Evolutionary conservation across 2,329 filamentous ascomycete genomes (phyloP).

Genomic region (Colletotrichum kahawae): DNA sequence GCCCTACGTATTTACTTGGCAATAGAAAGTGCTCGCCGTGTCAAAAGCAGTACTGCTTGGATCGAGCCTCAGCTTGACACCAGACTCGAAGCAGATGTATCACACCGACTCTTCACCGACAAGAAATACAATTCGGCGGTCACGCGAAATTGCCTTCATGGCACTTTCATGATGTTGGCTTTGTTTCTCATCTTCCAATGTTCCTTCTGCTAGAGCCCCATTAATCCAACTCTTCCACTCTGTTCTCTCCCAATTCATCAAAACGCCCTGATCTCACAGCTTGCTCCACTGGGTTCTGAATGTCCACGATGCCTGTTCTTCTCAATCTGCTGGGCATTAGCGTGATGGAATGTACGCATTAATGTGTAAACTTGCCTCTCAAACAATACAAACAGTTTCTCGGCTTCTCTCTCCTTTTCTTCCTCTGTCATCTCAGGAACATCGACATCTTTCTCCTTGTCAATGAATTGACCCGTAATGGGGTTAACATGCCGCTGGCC

Average conservation of each 20-base stretch:
- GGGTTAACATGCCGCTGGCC: slow-evolving; percentile 69
- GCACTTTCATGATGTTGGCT: neutral
- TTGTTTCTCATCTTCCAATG: neutral
- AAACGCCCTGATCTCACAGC: slow-evolving; percentile 74
- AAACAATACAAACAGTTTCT: slow-evolving; percentile 88
- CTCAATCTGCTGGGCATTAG: slow-evolving; percentile 54
- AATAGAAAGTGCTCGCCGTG: neutral
- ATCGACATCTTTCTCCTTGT: slow-evolving; percentile 65
- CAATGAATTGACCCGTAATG: slow-evolving; percentile 82
- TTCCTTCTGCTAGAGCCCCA: neutral
- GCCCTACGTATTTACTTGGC: neutral
- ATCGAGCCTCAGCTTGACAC: neutral
- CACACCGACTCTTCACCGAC: neutral
- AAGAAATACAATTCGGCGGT: neutral
- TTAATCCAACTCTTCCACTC: slow-evolving; percentile 46
- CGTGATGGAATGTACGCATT: neutral
- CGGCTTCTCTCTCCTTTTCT: slow-evolving; percentile 91
- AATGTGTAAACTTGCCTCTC: slow-evolving; percentile 66
- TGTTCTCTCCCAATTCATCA: slow-evolving; percentile 68
- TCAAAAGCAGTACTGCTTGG: neutral
- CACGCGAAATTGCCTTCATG: neutral
- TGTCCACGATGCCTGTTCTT: slow-evolving; percentile 75
- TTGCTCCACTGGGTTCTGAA: slow-evolving; percentile 79
- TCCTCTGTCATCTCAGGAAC: slow-evolving; percentile 82
- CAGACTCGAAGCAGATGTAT: neutral